Evolutionary conservation across 78 protist species (phyloP), one percentile per base, ranked within the genome.

Genomic region (Emiliania huxleyi): DNA sequence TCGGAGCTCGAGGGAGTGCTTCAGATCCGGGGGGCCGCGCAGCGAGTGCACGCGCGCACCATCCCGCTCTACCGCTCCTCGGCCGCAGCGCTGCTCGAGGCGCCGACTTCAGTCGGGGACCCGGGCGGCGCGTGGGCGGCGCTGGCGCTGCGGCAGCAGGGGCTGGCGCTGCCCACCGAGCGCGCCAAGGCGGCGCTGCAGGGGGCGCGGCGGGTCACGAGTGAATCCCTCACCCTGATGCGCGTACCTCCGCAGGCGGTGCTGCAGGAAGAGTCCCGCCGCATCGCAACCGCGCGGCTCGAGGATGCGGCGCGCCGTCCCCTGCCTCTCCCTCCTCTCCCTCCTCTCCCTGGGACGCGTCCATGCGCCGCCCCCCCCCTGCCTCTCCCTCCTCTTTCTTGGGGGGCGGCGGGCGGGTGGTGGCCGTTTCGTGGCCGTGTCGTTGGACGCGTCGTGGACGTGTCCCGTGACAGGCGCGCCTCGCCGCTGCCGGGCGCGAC

Each of bases 31-130:
- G 37, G 46, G 85, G 85, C 85, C 29, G 23, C 2, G 33, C 44
- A 8, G 48, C 85, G 85, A 22, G 35, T 77, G 85, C 85, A 77
- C 46, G 85, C 81, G 81, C 83, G 83, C 83, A 73, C 83, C 33
- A 8, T 73, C 33, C 85, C 85, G 48, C 44, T 77, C 48, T 77
- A 40, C 85, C 48, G 44, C 33, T 15, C 2, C 42, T 35, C 81
- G 37, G 42, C 42, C 19, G 21, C 15, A 8, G 42, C 37, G 43
- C 3, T 22, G 33, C 81, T 71, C 81, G 42, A 29, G 12, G 29
- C 15, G 21, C 62, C 62, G 15, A 52, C 62, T 52, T 52, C 62
- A 52, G 29, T 52, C 15, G 8, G 29, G 62, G 15, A 52, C 15
- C 62, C 62, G 62, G 15, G 15, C 15, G 62, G 29, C 29, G 62